Percentiles rank a stretch among this genome's conserved stretches.
Evolutionary conservation across 2,329 filamentous ascomycete species (phyloP).

Genomic region (Diplodia mutila): DNA sequence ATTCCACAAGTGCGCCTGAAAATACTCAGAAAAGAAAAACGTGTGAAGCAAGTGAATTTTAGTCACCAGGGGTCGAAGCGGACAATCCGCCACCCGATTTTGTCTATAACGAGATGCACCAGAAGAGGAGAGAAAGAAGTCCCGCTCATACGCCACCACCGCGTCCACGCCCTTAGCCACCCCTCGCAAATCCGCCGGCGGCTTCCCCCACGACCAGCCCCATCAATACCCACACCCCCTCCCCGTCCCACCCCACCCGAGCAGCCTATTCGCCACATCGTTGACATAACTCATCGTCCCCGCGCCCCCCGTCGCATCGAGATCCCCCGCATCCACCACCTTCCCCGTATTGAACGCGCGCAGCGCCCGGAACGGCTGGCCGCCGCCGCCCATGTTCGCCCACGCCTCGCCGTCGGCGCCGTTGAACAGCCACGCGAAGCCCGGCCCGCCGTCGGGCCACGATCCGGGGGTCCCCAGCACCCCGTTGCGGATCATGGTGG

Average conservation of each 20-base stretch:
- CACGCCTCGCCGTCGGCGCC: neutral
- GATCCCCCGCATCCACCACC: slow-evolving; percentile 3
- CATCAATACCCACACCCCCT: slow-evolving; percentile 2
- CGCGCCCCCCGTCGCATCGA: slow-evolving; percentile 20
- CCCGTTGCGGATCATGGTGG: slow-evolving; percentile 31
- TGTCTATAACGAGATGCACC: too few species aligned
- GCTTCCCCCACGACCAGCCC: neutral
- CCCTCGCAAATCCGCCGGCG: too few species aligned
- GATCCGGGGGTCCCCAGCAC: slow-evolving; percentile 25
- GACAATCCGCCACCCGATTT: too few species aligned
- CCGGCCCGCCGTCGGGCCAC: slow-evolving; percentile 26
- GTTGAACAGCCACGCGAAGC: slow-evolving; percentile 23
- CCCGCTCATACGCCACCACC: too few species aligned
- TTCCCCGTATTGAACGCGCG: slow-evolving; percentile 28
- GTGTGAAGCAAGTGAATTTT: too few species aligned
- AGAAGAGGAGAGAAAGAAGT: too few species aligned
- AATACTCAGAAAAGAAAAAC: too few species aligned
- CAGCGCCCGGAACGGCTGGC: slow-evolving; percentile 27
- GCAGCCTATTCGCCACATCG: slow-evolving; percentile 33
- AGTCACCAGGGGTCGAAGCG: too few species aligned
- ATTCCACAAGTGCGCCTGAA: too few species aligned
- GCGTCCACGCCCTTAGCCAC: too few species aligned
- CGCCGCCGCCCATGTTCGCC: slow-evolving; percentile 16
- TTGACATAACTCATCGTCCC: slow-evolving; percentile 28
- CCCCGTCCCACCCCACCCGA: slow-evolving; percentile 31